Evolutionary conservation across 2,329 filamentous ascomycete species (phyloP).

Genomic region (Hymenoscyphus albidus): DNA sequence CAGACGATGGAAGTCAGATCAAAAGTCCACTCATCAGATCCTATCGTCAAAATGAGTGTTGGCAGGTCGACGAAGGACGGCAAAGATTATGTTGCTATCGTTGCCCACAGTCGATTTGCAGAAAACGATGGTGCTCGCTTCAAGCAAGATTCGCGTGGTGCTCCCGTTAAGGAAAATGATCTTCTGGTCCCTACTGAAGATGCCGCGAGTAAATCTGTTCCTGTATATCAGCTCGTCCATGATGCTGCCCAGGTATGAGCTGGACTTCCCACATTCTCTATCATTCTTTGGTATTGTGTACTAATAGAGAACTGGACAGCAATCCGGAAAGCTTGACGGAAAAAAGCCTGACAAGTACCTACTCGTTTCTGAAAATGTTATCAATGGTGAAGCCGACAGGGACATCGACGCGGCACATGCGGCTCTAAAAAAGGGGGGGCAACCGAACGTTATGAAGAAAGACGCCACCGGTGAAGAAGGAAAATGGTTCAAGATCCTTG

Average conservation of each 20-base stretch:
- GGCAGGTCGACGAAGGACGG: not conserved
- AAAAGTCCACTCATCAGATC: not conserved
- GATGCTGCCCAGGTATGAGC: conserved; percentile 2
- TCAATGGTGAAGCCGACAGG: not conserved
- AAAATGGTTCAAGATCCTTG: conserved; percentile 1
- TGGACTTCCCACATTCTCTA: not conserved
- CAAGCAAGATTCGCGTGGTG: not conserved
- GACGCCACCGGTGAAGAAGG: not conserved
- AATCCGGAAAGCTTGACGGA: not conserved
- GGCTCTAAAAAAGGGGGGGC: not conserved
- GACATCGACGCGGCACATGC: not conserved
- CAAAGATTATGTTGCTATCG: conserved; percentile 5
- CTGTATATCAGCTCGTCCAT: not conserved
- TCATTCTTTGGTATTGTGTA: not conserved
- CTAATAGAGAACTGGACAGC: not conserved
- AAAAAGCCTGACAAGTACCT: not conserved
- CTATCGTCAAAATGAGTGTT: not conserved
- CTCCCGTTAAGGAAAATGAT: not conserved
- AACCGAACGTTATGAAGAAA: not conserved
- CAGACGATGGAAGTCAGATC: not conserved
- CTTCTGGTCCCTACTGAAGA: not conserved
- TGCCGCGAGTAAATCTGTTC: not conserved
- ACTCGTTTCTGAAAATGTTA: not conserved
- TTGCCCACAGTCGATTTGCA: conserved; percentile 4
- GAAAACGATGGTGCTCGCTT: not conserved